These are phyloP conservation scores for Pecoramyces ruminantium DNA, from an alignment of 192 early-diverging fungal genomes.

Conservation along the genomic window DNA sequence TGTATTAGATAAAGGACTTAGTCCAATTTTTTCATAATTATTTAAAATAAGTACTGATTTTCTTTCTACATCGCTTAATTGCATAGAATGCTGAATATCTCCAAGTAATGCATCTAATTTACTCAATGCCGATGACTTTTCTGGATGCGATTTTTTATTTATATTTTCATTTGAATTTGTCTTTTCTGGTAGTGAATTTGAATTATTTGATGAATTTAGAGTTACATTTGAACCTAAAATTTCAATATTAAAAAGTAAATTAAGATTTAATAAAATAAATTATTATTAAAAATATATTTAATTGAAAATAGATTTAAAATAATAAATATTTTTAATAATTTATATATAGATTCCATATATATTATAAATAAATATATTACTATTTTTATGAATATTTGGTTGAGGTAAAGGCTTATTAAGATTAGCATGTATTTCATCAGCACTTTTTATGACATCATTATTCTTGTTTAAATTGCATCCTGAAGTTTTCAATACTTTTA, in stretches of 20 bases:
- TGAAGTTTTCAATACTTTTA: neutral
- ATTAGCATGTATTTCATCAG: neutral
- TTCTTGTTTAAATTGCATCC: neutral
- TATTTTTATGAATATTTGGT: neutral
- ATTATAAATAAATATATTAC: neutral
- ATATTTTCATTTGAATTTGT: neutral
- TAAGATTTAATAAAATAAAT: too few relatives aligned
- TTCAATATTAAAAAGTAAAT: too few relatives aligned
- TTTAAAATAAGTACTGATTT: neutral
- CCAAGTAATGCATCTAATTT: neutral
- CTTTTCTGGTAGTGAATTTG: neutral
- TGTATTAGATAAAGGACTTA: neutral
- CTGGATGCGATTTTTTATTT: neutral
- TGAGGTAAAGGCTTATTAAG: neutral
- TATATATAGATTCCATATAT: too few relatives aligned
- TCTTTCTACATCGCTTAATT: neutral
- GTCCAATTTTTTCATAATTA: neutral
- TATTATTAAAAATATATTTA: too few relatives aligned
- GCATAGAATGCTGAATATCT: neutral
- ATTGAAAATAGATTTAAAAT: too few relatives aligned
- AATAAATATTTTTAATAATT: too few relatives aligned
- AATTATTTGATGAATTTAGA: neutral
- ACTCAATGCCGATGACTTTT: neutral
- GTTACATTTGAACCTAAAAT: too few relatives aligned
- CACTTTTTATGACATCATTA: neutral